Evolutionary conservation across 371 early-diverging fungal species (phyloP), one percentile per base, ranked within the genome.

Genomic region (Sporodiniella umbellata): DNA sequence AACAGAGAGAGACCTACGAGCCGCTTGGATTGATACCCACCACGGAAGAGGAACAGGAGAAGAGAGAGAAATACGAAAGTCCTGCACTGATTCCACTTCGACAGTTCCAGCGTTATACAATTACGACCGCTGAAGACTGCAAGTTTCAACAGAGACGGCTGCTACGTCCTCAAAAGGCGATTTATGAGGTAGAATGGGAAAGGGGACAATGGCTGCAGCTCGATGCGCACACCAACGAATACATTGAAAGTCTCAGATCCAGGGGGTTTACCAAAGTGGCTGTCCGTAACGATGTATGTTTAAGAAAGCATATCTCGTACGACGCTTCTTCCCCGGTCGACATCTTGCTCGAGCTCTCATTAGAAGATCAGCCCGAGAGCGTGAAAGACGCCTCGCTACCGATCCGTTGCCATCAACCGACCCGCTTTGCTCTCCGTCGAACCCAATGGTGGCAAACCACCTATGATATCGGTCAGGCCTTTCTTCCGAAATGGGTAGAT

Each of bases 401-500:
- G 3, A 47, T 43, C 24, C 19, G 15, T 4, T 51, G 47, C 7
- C 57, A 57, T 28, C 57, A 57, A 23, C 57, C 52, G 2, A 57
- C 26, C 15, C 8, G 8, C 3, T 58, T 58, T 14, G 4, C 49
- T 11, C 21, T 58, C 1, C 53, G 58, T 19, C 58, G 58, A 24
- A 38, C 45, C 1, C 49, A 26, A 0, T 58, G 58, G 58, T 58
- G 58, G 74, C 50, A 38, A 50, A 48, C 37, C 51, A 48, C 39
- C 44, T 59, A 48, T 46, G 25, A 19, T 59, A 45, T 37, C 54
- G 74, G 44, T 53, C 33, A 35, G 58, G 62, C 60, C 49, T 58
- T 44, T 55, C 54, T 51, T 52, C 74, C 58, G 4, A 38, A 38
- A 5, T 58, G 58, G 50, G 33, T 50, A 1, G 56, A 56, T 23